phyloP scores from a whole-genome alignment of 768 basidiomycete species.

The Serendipita indica region DNA sequence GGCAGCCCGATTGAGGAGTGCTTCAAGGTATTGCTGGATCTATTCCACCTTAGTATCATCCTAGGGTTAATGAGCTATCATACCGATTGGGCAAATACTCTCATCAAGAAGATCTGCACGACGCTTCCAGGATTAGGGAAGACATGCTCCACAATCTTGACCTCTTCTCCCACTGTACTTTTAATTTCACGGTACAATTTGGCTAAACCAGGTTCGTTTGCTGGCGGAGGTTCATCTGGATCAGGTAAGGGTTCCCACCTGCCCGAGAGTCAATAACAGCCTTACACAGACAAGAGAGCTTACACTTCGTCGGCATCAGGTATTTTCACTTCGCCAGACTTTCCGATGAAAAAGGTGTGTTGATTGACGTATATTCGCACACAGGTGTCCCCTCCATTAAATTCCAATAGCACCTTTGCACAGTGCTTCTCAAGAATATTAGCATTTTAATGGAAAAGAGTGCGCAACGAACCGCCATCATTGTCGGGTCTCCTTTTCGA shows the following conservation, averaged over 20 bases:
- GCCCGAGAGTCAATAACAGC: conserved; percentile 10
- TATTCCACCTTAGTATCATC: conserved; percentile 21
- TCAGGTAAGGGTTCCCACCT: conserved; percentile 78
- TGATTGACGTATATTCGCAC: conserved; percentile 99
- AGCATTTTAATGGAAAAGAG: conserved; percentile 1
- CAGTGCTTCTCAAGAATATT: conserved; percentile 61
- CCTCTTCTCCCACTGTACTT: conserved; percentile 83
- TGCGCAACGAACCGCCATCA: conserved; percentile 73
- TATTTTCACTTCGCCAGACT: conserved; percentile 61
- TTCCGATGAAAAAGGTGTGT: conserved; percentile 92
- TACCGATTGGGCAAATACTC: conserved; percentile 95
- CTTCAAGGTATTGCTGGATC: conserved; percentile 96
- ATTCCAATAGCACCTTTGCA: conserved; percentile 89
- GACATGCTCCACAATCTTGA: conserved; percentile 95
- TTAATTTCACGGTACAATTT: conserved; percentile 80
- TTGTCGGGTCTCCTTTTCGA: conserved; percentile 91
- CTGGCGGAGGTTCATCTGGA: conserved; percentile 63
- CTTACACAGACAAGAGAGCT: conserved; percentile 16
- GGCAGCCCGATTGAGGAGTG: conserved; percentile 59
- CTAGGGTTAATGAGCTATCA: not conserved
- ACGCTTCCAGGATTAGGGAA: conserved; percentile 94
- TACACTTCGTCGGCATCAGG: conserved; percentile 43
- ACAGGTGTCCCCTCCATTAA: conserved; percentile 93
- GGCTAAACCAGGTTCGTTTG: conserved; percentile 59
- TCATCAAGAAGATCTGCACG: conserved; percentile 94